These are phyloP conservation scores for Microcyclospora pomicola DNA, from an alignment of 2,329 filamentous ascomycete genomes.

Conservation along the genomic window DNA sequence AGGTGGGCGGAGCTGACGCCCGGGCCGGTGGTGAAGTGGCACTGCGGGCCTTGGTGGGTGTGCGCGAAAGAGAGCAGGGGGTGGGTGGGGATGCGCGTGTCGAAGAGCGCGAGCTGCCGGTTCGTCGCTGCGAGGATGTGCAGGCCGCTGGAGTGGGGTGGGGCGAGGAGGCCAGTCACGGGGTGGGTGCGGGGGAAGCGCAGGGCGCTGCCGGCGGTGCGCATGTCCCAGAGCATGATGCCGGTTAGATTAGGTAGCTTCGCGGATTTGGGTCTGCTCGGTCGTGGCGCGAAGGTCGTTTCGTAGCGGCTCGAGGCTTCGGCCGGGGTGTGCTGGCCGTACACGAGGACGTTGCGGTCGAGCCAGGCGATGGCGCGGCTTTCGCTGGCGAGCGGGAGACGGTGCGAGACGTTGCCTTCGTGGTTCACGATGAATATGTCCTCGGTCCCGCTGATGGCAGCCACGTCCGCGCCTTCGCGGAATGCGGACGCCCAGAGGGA, in stretches of 20 bases:
- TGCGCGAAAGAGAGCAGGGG: slow-evolving; percentile 6
- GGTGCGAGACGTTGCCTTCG: slow-evolving; percentile 2
- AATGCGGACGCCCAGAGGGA: slow-evolving; percentile 4
- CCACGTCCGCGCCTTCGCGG: background rate
- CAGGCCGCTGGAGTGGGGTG: slow-evolving; percentile 1
- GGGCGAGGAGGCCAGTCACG: slow-evolving; percentile 6
- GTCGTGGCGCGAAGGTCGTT: slow-evolving; percentile 2
- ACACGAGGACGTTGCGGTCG: slow-evolving; percentile 17
- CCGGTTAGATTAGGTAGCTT: slow-evolving; percentile 6
- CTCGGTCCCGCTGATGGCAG: slow-evolving; percentile 3
- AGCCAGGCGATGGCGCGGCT: slow-evolving; percentile 16
- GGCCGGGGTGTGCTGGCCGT: slow-evolving; percentile 1
- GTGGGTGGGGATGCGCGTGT: slow-evolving; percentile 6
- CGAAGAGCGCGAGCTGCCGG: slow-evolving; percentile 5
- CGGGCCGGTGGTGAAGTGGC: slow-evolving; percentile 1
- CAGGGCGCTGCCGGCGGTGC: slow-evolving; percentile 4
- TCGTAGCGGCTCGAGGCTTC: slow-evolving; percentile 17
- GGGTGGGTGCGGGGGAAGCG: slow-evolving; percentile 3
- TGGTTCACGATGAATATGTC: slow-evolving; percentile 2
- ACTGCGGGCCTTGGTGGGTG: slow-evolving; percentile 7
- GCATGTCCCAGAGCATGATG: slow-evolving; percentile 19
- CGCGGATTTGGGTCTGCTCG: slow-evolving; percentile 14
- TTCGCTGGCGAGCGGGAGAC: slow-evolving; percentile 20
- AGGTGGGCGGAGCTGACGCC: too few species aligned
- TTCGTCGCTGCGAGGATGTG: slow-evolving; percentile 10